phyloP scores from a whole-genome alignment of 495 filamentous ascomycete genomes.

The Cercophora samala region DNA sequence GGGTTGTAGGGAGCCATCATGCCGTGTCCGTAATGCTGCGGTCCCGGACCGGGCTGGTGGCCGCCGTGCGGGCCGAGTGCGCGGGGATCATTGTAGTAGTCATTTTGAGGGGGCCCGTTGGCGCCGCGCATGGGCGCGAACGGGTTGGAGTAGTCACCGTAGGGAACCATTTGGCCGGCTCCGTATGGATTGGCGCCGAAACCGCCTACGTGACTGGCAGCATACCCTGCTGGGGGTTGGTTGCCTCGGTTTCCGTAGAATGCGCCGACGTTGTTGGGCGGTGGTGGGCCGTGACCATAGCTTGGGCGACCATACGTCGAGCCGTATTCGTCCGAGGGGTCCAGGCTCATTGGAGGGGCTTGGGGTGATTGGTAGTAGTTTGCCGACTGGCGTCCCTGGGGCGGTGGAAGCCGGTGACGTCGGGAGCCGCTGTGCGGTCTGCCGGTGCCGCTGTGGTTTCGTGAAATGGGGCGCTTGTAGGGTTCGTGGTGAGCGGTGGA shows the following conservation, averaged over 20 bases:
- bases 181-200: conserved; percentile 28
- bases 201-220: conserved; percentile 46
- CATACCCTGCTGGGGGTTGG: conserved; percentile 28
- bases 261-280: conserved; percentile 31
- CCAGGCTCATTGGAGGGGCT: conserved; percentile 47
- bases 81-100: conserved; percentile 32
- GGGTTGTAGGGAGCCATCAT: conserved; percentile 49
- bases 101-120: conserved; percentile 2
- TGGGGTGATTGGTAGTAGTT: conserved; percentile 35
- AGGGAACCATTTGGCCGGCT: conserved; percentile 44
- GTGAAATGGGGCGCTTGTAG: conserved; percentile 24
- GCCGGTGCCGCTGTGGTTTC: conserved; percentile 36
- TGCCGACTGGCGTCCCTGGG: conserved; percentile 30
- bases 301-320: conserved; percentile 33
- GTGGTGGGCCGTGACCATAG: conserved; percentile 29
- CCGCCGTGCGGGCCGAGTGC: conserved; percentile 9
- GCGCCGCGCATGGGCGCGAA: conserved; percentile 39
- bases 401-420: conserved; percentile 37
- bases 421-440: conserved; percentile 34
- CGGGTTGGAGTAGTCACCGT: conserved; percentile 41
- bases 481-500: conserved; percentile 43
- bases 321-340: conserved; percentile 44
- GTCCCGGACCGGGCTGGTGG: conserved; percentile 24
- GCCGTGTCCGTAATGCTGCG: conserved; percentile 26
- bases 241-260: conserved; percentile 36